These are phyloP conservation scores for Xerocomus nothofagi DNA, from an alignment of 1,284 basidiomycete genomes.

Conservation along the genomic window DNA sequence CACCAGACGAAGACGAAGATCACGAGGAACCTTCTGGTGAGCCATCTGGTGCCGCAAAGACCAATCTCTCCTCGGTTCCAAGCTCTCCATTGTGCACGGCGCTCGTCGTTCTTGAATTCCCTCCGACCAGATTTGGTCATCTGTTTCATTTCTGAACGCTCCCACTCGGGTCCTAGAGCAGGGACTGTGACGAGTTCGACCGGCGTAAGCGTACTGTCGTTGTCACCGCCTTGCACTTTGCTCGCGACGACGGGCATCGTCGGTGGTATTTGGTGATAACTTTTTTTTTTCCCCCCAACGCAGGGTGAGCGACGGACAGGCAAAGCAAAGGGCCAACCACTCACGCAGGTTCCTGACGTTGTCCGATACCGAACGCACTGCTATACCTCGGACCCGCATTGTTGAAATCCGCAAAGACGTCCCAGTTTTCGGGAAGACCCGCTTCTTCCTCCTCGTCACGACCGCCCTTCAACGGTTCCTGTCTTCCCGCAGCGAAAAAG, in stretches of 20 bases:
- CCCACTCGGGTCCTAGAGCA: conserved; percentile 85
- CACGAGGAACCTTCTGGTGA: conserved; percentile 69
- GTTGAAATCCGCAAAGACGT: conserved; percentile 91
- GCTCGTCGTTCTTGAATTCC: conserved; percentile 56
- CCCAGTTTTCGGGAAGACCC: conserved; percentile 59
- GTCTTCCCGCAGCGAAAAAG: conserved; percentile 62
- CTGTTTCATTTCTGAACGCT: conserved; percentile 67
- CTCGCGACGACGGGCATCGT: conserved; percentile 32
- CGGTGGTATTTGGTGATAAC: conserved; percentile 56
- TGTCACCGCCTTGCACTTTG: conserved; percentile 36
- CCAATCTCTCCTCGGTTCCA: conserved; percentile 75
- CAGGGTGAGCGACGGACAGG: conserved; percentile 8
- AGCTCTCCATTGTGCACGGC: conserved; percentile 59
- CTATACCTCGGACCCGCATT: conserved; percentile 83
- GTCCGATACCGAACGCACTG: conserved; percentile 47
- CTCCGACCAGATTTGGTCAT: conserved; percentile 71
- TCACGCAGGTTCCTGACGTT: conserved; percentile 39
- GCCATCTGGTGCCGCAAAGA: conserved; percentile 69
- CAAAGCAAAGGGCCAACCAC: conserved; percentile 12
- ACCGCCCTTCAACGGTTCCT: conserved; percentile 74
- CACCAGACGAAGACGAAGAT: conserved; percentile 65
- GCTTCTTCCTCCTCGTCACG: conserved; percentile 54
- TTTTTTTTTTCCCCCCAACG: conserved; percentile 24
- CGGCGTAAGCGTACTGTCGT: conserved; percentile 37
- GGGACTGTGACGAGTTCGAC: conserved; percentile 88